These are phyloP conservation scores for Ballota nigra DNA, from an alignment of 257 asterid species.

Conservation along the genomic window DNA sequence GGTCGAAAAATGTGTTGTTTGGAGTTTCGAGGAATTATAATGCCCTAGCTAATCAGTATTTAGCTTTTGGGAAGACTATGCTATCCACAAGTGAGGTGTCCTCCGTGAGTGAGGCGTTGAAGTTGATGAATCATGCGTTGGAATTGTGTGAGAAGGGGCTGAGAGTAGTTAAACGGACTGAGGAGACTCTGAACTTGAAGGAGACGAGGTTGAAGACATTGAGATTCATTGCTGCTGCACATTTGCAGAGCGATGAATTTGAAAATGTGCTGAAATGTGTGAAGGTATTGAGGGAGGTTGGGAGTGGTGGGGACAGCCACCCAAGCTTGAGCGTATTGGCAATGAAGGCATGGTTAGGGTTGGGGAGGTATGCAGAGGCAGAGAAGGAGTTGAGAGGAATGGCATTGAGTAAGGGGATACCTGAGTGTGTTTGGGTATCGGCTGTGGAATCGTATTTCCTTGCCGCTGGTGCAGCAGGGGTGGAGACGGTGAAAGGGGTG, in stretches of 20 bases:
- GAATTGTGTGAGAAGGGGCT: slow-evolving; percentile 91
- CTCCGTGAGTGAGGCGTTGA: slow-evolving; percentile 67
- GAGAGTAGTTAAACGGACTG: slow-evolving; percentile 74
- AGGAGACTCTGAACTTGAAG: slow-evolving; percentile 69
- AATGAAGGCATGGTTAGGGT: slow-evolving; percentile 97
- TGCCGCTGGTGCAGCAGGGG: slow-evolving; percentile 87
- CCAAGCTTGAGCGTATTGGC: slow-evolving; percentile 94
- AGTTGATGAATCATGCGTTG: slow-evolving; percentile 82
- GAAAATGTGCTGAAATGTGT: slow-evolving; percentile 93
- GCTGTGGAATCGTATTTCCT: slow-evolving; percentile 89
- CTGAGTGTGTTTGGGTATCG: slow-evolving; percentile 96
- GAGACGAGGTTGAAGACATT: slow-evolving; percentile 76
- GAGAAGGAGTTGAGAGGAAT: slow-evolving; percentile 94
- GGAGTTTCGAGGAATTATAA: slow-evolving; percentile 61
- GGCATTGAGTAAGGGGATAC: slow-evolving; percentile 79
- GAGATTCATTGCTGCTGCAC: slow-evolving; percentile 87
- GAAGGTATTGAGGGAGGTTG: slow-evolving; percentile 78
- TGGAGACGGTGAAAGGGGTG: slow-evolving; percentile 77
- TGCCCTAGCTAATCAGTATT: slow-evolving; percentile 74
- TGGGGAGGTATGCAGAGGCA: slow-evolving; percentile 75
- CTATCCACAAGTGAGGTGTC: slow-evolving; percentile 52
- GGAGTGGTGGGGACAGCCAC: slow-evolving; percentile 64
- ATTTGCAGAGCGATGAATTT: slow-evolving; percentile 87
- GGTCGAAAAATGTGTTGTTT: slow-evolving; percentile 73
- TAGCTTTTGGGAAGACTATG: slow-evolving; percentile 65